Percentiles rank a stretch among this genome's conserved stretches.
Conservation (phyloP, 2,329 filamentous ascomycete genomes). For the Arachnomyces sp. region DNA sequence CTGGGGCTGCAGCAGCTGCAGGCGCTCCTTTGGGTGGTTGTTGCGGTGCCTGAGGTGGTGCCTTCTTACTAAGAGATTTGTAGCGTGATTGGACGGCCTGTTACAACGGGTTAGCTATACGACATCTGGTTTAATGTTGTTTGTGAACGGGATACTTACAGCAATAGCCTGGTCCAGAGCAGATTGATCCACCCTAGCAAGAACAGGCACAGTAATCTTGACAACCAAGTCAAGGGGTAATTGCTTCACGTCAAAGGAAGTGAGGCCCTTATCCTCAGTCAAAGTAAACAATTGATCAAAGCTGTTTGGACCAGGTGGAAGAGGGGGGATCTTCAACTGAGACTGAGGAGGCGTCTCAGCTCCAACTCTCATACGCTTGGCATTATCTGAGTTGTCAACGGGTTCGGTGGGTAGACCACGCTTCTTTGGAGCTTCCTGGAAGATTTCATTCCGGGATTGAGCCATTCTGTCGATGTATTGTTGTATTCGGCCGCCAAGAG, state of each 20-base stretch:
- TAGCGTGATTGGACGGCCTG: conserved; percentile 33
- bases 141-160: conserved; percentile 33
- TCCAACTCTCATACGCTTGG: conserved; percentile 72
- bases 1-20: conserved; percentile 20
- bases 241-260: conserved; percentile 72
- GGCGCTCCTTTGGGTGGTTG: conserved; percentile 23
- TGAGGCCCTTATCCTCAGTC: conserved; percentile 64
- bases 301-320: conserved; percentile 67
- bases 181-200: conserved; percentile 61
- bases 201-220: conserved; percentile 70
- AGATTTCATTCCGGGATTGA: conserved; percentile 66
- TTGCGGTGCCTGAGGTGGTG: conserved; percentile 19
- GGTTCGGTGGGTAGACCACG: conserved; percentile 63
- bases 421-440: conserved; percentile 71
- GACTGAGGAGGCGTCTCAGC: conserved; percentile 39
- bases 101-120: conserved; percentile 3
- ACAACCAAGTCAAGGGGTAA: conserved; percentile 68
- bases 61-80: conserved; percentile 28
- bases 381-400: conserved; percentile 60
- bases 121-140: conserved; percentile 7
- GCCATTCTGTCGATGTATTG: conserved; percentile 77
- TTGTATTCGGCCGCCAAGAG: conserved; percentile 68
- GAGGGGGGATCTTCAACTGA: conserved; percentile 54
- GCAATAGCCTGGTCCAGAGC: conserved; percentile 66
- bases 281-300: conserved; percentile 81